Evolutionary conservation across 108 stramenopile species (phyloP).

Genomic region (Pseudonitzschia delicatissima): DNA sequence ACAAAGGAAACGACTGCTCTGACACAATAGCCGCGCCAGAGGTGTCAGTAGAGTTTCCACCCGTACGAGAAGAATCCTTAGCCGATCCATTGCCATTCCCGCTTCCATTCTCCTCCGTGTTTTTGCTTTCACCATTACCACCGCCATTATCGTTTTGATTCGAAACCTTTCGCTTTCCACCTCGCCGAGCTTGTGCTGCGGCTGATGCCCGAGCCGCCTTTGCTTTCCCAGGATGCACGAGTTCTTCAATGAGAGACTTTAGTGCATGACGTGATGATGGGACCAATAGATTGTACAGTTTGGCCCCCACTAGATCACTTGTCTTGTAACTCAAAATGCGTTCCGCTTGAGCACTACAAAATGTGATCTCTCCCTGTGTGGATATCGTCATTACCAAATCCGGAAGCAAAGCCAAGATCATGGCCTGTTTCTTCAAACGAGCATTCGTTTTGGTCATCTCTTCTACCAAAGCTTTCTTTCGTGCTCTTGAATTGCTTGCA

Average conservation of each 20-base stretch:
- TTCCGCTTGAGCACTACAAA: constrained; percentile 79
- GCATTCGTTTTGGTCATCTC: constrained; percentile 82
- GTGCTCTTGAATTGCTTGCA: constrained; percentile 84
- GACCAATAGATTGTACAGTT: constrained; percentile 52
- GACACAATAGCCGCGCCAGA: constrained; percentile 44
- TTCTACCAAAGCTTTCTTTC: constrained; percentile 88
- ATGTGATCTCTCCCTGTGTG: constrained; percentile 68
- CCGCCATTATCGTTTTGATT: constrained; percentile 6
- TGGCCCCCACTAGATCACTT: constrained; percentile 56
- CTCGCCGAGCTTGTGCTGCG: constrained; percentile 10
- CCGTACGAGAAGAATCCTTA: constrained; percentile 15
- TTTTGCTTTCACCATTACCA: constrained; percentile 10
- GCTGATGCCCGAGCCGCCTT: constrained; percentile 13
- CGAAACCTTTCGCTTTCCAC: constrained; percentile 10
- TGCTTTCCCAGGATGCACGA: constrained; percentile 22
- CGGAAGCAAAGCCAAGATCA: constrained; percentile 77
- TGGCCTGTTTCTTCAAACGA: constrained; percentile 60
- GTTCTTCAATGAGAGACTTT: constrained; percentile 45
- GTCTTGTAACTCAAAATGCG: constrained; percentile 59
- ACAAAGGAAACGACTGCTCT: constrained; percentile 48
- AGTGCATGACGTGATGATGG: constrained; percentile 60
- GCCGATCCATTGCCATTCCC: constrained; percentile 12
- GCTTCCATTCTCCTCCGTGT: constrained; percentile 10
- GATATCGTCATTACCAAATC: constrained; percentile 73
- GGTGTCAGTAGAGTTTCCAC: constrained; percentile 14